Conservation (phyloP, 768 basidiomycete species). For the Macrolepiota albuminosa region DNA sequence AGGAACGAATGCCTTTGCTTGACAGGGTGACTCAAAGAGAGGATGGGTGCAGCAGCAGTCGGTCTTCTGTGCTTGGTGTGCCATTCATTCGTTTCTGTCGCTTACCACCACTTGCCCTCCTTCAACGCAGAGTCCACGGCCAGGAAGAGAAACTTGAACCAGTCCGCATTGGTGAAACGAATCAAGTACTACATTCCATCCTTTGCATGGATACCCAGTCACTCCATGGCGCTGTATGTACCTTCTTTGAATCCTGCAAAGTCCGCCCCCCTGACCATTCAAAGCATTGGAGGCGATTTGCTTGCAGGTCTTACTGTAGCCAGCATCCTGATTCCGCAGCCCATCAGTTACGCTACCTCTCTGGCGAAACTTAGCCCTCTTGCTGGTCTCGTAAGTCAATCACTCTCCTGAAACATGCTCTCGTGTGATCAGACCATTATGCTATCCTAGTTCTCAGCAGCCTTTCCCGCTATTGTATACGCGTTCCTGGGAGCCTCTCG, state of each 20-base stretch:
- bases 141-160: background rate
- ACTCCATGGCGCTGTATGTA: constrained; percentile 61
- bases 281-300: constrained; percentile 13
- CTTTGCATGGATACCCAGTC: constrained; percentile 74
- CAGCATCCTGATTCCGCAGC: constrained; percentile 82
- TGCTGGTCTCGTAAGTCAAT: too few relatives aligned
- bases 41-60: too few relatives aligned
- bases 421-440: background rate
- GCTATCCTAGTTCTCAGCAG: constrained; percentile 63
- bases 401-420: background rate
- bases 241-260: background rate
- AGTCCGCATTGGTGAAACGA: constrained; percentile 38
- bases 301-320: constrained; percentile 84
- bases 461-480: constrained; percentile 85
- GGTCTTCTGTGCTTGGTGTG: too few relatives aligned
- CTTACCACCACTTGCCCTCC: too few relatives aligned
- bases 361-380: constrained; percentile 78
- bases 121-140: too few relatives aligned
- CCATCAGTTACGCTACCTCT: constrained; percentile 88
- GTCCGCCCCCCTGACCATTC: background rate
- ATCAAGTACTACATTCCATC: constrained; percentile 77
- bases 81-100: too few relatives aligned
- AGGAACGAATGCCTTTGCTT: constrained; percentile 21
- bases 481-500: constrained; percentile 84
- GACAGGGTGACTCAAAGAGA: too few relatives aligned